Conservation (phyloP, 768 basidiomycete genomes). For the Leccinum subtestaceum region DNA sequence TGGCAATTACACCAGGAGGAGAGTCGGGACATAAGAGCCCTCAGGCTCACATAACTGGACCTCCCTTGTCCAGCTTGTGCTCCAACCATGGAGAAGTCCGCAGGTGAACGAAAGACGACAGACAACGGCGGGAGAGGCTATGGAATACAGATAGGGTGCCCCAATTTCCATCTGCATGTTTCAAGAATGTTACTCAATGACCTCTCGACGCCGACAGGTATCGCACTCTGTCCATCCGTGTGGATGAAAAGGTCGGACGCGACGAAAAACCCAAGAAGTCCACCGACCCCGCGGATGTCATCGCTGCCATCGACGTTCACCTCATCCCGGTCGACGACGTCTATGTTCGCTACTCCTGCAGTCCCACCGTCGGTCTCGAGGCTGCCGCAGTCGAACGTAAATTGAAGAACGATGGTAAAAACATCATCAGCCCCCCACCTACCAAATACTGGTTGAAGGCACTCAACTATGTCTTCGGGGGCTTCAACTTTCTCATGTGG, state of each 20-base stretch:
- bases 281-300: conserved; percentile 36
- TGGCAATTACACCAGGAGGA: too few relatives aligned
- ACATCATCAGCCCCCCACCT: conserved; percentile 47
- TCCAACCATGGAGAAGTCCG: conserved; percentile 20
- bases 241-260: conserved; percentile 31
- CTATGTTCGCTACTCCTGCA: conserved; percentile 42
- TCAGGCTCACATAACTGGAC: too few relatives aligned
- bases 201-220: conserved; percentile 24
- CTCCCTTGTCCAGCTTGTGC: background rate
- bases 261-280: conserved; percentile 18
- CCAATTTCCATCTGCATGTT: background rate
- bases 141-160: conserved; percentile 33
- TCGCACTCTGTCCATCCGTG: conserved; percentile 46
- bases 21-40: too few relatives aligned
- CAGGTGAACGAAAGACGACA: conserved; percentile 11
- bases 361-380: conserved; percentile 42
- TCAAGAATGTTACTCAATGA: background rate
- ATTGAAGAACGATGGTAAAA: conserved; percentile 43
- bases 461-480: conserved; percentile 52
- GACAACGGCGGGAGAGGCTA: conserved; percentile 22
- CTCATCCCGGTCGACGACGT: conserved; percentile 40
- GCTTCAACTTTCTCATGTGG: conserved; percentile 56
- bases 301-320: conserved; percentile 50
- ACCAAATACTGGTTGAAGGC: conserved; percentile 48
- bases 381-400: conserved; percentile 39